Conservation (phyloP, 768 basidiomycete genomes). For the Mrakia blollopis region DNA sequence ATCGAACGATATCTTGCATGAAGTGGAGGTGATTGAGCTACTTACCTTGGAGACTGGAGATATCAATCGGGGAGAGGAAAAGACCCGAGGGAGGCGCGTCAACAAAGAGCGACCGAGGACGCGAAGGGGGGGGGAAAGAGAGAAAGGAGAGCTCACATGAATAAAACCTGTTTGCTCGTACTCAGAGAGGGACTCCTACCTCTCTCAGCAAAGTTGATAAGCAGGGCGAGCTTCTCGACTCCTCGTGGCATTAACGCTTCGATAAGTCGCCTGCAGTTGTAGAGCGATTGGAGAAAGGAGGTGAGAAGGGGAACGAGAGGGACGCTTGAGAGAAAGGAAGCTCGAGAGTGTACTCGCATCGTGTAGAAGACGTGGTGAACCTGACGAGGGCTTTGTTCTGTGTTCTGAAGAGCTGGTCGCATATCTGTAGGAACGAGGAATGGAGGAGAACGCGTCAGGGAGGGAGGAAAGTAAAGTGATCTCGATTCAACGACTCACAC, state of each 20-base stretch:
- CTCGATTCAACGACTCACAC: neutral
- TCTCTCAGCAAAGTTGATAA: constrained; percentile 30
- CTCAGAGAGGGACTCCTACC: constrained; percentile 14
- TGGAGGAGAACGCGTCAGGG: neutral
- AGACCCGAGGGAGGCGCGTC: neutral
- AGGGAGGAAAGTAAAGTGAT: neutral
- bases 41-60: constrained; percentile 1
- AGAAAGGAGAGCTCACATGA: constrained; percentile 7
- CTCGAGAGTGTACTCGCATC: neutral
- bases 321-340: neutral
- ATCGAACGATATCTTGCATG: neutral
- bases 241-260: constrained; percentile 12
- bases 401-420: constrained; percentile 30
- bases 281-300: neutral
- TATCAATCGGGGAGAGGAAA: neutral
- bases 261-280: neutral
- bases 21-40: neutral
- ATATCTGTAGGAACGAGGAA: constrained; percentile 13
- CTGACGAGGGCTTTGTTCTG: neutral
- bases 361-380: constrained; percentile 2
- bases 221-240: constrained; percentile 24
- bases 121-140: neutral
- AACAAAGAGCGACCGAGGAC: neutral
- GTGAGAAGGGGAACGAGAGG: neutral
- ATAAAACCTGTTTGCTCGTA: constrained; percentile 17